These are phyloP conservation scores for Phyllostachys edulis DNA, from an alignment of 176 grass and related monocot genomes.

Conservation along the genomic window DNA sequence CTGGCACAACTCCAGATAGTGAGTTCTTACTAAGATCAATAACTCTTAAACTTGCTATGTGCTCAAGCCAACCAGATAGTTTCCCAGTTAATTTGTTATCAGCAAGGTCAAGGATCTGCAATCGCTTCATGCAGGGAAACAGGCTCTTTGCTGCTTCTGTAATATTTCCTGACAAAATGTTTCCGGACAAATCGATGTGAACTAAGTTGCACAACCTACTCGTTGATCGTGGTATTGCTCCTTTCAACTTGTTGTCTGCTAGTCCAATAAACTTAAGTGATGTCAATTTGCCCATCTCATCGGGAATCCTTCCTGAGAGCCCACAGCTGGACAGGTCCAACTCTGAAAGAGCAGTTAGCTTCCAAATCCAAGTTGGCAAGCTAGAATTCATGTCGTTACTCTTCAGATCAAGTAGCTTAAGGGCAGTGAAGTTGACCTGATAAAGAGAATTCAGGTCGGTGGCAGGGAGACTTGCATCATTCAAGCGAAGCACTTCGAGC, in stretches of 20 bases:
- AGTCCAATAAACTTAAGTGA: conserved; percentile 27
- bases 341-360: conserved; percentile 31
- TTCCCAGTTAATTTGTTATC: conserved; percentile 29
- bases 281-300: conserved; percentile 27
- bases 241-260: conserved; percentile 30
- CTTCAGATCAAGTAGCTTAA: conserved; percentile 23
- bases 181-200: conserved; percentile 3
- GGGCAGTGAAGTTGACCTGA: conserved; percentile 22
- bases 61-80: conserved; percentile 17
- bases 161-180: conserved; percentile 28
- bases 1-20: conserved; percentile 18
- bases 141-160: not conserved
- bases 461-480: conserved; percentile 19
- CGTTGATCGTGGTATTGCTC: conserved; percentile 12
- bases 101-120: conserved; percentile 16
- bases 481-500: conserved; percentile 29
- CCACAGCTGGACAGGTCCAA: conserved; percentile 20
- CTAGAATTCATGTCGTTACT: conserved; percentile 15
- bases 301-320: conserved; percentile 31
- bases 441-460: conserved; percentile 12
- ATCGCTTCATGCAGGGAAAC: not conserved
- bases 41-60: conserved; percentile 26
- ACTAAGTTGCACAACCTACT: conserved; percentile 14
- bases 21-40: conserved; percentile 53
- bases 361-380: conserved; percentile 37